Percentiles rank a stretch among this genome's conserved stretches.
Evolutionary conservation across 176 grass and related monocot genomes (phyloP).

Genomic region (Cocos nucifera): DNA sequence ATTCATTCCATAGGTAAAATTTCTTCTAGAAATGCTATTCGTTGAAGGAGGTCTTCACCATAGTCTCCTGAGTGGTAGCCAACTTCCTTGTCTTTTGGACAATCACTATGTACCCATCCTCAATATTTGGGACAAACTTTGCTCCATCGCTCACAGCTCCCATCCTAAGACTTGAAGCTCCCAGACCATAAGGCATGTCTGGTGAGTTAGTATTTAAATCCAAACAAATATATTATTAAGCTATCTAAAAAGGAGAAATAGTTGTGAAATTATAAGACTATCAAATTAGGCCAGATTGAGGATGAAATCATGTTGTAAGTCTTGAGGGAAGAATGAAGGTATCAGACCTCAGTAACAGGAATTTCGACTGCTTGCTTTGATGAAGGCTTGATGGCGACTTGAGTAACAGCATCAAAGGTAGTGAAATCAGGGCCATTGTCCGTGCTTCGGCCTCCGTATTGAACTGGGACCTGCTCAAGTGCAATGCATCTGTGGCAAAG

Average conservation of each 20-base stretch:
- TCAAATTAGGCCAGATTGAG: not conserved
- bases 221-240: not conserved
- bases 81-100: slow-evolving; percentile 91
- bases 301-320: no score
- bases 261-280: no score
- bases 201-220: not conserved
- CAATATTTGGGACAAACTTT: slow-evolving; percentile 50
- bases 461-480: slow-evolving; percentile 80
- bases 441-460: slow-evolving; percentile 73
- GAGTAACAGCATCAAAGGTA: slow-evolving; percentile 44
- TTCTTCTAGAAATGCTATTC: no score
- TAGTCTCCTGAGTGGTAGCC: slow-evolving; percentile 48
- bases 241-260: no score
- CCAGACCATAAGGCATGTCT: slow-evolving; percentile 77
- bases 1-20: no score
- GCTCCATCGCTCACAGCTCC: slow-evolving; percentile 73
- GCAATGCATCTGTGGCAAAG: slow-evolving; percentile 58
- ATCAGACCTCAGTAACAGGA: slow-evolving; percentile 43
- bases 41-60: slow-evolving; percentile 78
- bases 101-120: slow-evolving; percentile 82
- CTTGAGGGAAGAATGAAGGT: no score
- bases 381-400: slow-evolving; percentile 58
- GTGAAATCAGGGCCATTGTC: slow-evolving; percentile 78
- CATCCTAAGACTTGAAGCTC: slow-evolving; percentile 71
- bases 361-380: slow-evolving; percentile 72